phyloP scores from a whole-genome alignment of 768 basidiomycete genomes.

The Lentinula sp. region DNA sequence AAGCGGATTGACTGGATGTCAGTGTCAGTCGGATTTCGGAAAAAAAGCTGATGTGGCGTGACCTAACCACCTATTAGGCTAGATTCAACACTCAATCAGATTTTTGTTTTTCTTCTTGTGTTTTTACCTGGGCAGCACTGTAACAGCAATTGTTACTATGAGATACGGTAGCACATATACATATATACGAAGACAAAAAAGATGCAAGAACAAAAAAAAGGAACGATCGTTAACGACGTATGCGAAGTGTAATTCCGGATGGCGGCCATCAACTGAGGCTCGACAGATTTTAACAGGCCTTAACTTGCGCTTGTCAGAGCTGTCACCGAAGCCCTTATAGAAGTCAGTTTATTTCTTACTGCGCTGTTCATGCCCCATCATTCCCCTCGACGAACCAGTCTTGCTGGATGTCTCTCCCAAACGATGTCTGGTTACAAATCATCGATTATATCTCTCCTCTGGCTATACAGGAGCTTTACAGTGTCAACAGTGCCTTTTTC shows the following conservation, averaged over 20 bases:
- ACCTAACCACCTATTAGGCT: not conserved
- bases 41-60: not conserved
- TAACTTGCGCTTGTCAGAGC: not conserved
- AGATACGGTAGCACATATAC: not conserved
- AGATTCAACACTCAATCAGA: not conserved
- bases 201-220: not conserved
- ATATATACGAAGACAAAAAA: not conserved
- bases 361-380: not conserved
- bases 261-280: not conserved
- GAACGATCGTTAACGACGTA: not conserved
- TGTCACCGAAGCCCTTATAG: conserved; percentile 4
- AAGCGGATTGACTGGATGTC: not conserved
- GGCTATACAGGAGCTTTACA: conserved; percentile 25
- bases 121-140: not conserved
- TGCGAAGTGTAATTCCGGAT: not conserved
- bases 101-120: not conserved
- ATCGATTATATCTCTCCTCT: conserved; percentile 27
- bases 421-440: conserved; percentile 31
- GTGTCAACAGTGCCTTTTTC: conserved; percentile 29
- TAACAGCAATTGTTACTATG: not conserved
- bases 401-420: conserved; percentile 10
- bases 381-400: not conserved
- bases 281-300: not conserved
- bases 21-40: not conserved
- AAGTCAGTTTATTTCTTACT: not conserved